Conservation (phyloP, 306 rosid genomes). For the Senna tora region DNA sequence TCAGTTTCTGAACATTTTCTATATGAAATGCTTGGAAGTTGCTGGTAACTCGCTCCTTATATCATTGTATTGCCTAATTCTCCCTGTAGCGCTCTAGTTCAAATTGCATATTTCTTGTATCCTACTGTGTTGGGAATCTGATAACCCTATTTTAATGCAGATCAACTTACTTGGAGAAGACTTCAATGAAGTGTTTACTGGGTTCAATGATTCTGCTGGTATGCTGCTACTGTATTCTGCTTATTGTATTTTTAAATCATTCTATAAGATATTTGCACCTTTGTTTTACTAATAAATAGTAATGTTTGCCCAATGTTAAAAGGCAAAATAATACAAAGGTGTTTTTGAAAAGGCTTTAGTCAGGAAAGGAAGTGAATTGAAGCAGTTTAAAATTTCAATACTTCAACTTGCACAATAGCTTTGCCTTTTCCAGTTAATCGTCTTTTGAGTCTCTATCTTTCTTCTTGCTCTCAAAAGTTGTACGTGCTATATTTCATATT, state of each 20-base stretch:
- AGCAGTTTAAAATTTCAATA: background rate
- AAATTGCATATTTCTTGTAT: background rate
- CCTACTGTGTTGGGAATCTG: conserved; percentile 22
- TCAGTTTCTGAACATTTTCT: background rate
- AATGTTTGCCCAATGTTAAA: conserved; percentile 3
- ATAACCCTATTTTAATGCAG: conserved; percentile 50
- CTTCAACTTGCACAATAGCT: background rate
- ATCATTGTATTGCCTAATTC: background rate
- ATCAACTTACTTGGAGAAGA: conserved; percentile 63
- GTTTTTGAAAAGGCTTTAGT: conserved; percentile 2
- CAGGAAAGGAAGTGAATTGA: background rate
- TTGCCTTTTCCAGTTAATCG: background rate
- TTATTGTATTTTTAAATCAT: background rate
- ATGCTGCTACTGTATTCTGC: conserved; percentile 49
- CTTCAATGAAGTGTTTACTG: conserved; percentile 69
- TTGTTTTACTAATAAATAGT: conserved; percentile 3
- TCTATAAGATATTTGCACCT: background rate
- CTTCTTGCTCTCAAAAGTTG: conserved; percentile 17
- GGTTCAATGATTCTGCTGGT: conserved; percentile 83
- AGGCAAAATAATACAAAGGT: background rate
- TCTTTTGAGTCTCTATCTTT: conserved; percentile 10
- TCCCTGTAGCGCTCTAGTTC: background rate
- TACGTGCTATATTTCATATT: conserved; percentile 33
- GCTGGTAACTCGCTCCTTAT: background rate
- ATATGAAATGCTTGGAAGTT: conserved; percentile 5